Evolutionary conservation across 495 filamentous ascomycete genomes (phyloP).

Genomic region (Amniculicola lignicola): DNA sequence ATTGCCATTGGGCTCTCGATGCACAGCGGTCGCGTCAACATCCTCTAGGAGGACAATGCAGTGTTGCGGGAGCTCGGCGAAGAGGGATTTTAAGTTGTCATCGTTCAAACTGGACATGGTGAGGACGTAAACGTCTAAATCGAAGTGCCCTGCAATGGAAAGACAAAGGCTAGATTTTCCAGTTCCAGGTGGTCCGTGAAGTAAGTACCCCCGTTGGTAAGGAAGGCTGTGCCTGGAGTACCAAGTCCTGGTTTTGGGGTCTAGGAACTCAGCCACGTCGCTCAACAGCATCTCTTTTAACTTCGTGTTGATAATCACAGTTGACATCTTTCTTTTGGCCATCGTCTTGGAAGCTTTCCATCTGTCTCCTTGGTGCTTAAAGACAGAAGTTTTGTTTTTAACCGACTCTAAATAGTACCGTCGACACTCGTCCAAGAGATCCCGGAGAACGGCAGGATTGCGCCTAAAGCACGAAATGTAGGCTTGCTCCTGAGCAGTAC

Average conservation of each 20-base stretch:
- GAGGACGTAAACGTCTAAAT: slow-evolving; percentile 7
- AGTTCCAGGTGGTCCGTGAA: slow-evolving; percentile 22
- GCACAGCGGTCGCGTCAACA: slow-evolving; percentile 23
- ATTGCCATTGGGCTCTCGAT: slow-evolving; percentile 4
- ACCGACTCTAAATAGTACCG: slow-evolving; percentile 13
- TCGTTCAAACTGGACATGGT: slow-evolving; percentile 2
- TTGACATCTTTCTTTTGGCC: slow-evolving; percentile 9
- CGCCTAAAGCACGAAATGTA: slow-evolving; percentile 5
- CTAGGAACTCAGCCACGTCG: slow-evolving; percentile 5
- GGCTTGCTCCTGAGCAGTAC: slow-evolving; percentile 7
- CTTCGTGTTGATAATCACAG: slow-evolving; percentile 11
- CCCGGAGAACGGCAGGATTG: slow-evolving; percentile 6
- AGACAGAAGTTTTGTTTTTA: slow-evolving; percentile 14
- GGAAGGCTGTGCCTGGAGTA: slow-evolving; percentile 11
- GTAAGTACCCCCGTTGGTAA: slow-evolving; percentile 9
- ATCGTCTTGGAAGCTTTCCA: slow-evolving; percentile 7
- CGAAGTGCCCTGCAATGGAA: slow-evolving; percentile 5
- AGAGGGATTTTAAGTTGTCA: slow-evolving; percentile 14
- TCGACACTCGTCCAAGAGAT: slow-evolving; percentile 5
- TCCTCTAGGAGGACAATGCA: slow-evolving; percentile 35
- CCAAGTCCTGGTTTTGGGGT: slow-evolving; percentile 9
- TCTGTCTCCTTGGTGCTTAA: slow-evolving; percentile 13
- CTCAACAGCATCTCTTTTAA: slow-evolving; percentile 8
- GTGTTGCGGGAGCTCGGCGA: slow-evolving; percentile 26
- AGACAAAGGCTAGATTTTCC: slow-evolving; percentile 21